Evolutionary conservation across 2,329 filamentous ascomycete species (phyloP), one percentile per base, ranked within the genome.

Genomic region (Periconia sp.): DNA sequence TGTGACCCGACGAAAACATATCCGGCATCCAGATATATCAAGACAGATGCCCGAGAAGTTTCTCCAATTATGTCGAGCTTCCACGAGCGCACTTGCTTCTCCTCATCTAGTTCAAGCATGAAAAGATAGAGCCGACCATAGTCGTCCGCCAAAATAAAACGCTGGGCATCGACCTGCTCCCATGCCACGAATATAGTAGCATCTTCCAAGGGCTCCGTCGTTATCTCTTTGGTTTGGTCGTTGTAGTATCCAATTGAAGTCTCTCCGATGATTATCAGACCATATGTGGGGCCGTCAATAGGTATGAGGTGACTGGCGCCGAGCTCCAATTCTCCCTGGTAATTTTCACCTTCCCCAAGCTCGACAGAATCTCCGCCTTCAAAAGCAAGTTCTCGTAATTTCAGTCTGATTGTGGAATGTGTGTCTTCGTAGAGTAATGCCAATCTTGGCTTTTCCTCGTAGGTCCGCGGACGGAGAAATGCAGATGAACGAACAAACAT

Each of bases 111-210:
- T 14, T 89, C 74, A 13, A 99, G 84, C 70, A 91, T 91, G 37
- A 99, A 77, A n/a, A 97, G 78, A 68, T 93, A 92, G 20, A 99
- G 74, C 47, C 83, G 84, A 15, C 94, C 93, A 68, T 94, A 97
- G 63, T 97, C 92, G 69, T 99, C 94, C 1, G 89, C 92, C 2
- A 99, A 77, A n/a, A 97, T 80, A 77, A 92, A 97, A 64, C 88
- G 83, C 40, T 88, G 87, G 20, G 86, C 85, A 65, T 97, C 90
- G 48, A 94, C 86, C 64, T 88, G 85, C 57, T 90, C 89, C 92
- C 93, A 99, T 2, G 91, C 86, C n/a, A 94, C 88, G 63, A 95
- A 97, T 35, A 96, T 87, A 2, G 89, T 91, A 0, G 92, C 84
- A 52, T 93, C 86, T 1, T 85, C 79, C 2, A 97, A 75, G 0